Evolutionary conservation across 805 yeast genomes (phyloP).

Genomic region (Diddensiella transvaalensis): DNA sequence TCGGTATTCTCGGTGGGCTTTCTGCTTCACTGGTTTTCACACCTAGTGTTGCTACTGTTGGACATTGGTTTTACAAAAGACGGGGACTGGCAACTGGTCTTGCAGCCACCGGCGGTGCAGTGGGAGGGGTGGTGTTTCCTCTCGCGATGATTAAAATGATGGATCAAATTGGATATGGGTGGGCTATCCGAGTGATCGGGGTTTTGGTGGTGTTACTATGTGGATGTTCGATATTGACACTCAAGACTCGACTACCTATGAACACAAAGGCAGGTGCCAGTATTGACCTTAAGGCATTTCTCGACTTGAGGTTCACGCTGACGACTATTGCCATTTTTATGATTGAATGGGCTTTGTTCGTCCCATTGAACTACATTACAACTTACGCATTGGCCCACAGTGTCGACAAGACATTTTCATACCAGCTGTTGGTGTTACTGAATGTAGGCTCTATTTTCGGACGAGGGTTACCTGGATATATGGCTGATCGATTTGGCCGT

Average conservation of each 20-base stretch:
- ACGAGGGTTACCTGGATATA: constrained; percentile 50
- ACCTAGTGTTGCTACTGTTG: constrained; percentile 52
- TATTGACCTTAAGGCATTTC: constrained; percentile 31
- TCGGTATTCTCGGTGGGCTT: constrained; percentile 51
- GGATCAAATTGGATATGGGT: constrained; percentile 49
- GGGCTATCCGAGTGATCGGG: constrained; percentile 55
- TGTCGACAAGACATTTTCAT: constrained; percentile 24
- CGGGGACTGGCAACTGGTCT: constrained; percentile 61
- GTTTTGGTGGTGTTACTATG: constrained; percentile 30
- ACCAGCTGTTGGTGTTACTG: constrained; percentile 44
- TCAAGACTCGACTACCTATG: constrained; percentile 37
- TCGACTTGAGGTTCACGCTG: constrained; percentile 29
- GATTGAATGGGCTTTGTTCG: constrained; percentile 50
- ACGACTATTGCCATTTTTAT: constrained; percentile 32
- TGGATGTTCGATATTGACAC: constrained; percentile 33
- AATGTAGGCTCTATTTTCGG: constrained; percentile 51
- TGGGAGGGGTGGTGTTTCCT: constrained; percentile 64
- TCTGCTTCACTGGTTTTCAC: constrained; percentile 41
- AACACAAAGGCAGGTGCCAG: constrained; percentile 24
- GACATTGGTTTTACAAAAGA: constrained; percentile 58
- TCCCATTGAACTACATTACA: constrained; percentile 52
- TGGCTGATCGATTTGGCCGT: constrained; percentile 53
- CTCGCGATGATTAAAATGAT: constrained; percentile 46
- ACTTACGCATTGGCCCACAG: constrained; percentile 44
- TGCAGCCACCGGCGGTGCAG: constrained; percentile 62